A percentile compares a stretch with the other conserved stretches of the same genome.
These are phyloP conservation scores for Zalaria sp. DNA, from an alignment of 2,329 filamentous ascomycete species.

Conservation along the genomic window DNA sequence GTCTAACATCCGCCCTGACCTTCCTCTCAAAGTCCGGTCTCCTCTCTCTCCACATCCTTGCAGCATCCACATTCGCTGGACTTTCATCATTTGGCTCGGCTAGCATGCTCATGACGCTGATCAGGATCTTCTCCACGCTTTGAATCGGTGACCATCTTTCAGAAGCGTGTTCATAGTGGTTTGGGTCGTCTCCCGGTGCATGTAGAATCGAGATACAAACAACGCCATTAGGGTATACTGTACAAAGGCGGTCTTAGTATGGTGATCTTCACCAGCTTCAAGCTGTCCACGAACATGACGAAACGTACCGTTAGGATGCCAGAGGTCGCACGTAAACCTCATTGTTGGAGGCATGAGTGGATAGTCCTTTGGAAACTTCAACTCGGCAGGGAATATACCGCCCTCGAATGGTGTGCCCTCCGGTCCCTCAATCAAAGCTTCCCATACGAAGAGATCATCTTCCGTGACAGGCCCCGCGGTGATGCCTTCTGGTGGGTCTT, in stretches of 20 bases:
- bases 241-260: background rate
- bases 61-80: constrained; percentile 89
- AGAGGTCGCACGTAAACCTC: constrained; percentile 88
- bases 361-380: constrained; percentile 92
- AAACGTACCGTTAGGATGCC: constrained; percentile 78
- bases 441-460: constrained; percentile 93
- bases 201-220: constrained; percentile 99
- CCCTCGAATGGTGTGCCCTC: constrained; percentile 94
- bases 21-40: constrained; percentile 72
- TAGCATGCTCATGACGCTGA: constrained; percentile 96
- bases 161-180: constrained; percentile 92
- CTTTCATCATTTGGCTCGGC: constrained; percentile 95
- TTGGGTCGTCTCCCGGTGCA: constrained; percentile 89
- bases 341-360: constrained; percentile 92
- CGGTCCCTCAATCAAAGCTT: constrained; percentile 88
- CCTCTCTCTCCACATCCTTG: constrained; percentile 87
- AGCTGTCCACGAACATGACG: too few relatives aligned
- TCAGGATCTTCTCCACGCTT: constrained; percentile 92
- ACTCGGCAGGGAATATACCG: constrained; percentile 85
- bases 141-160: constrained; percentile 96
- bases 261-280: background rate
- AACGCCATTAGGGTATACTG: constrained; percentile 80
- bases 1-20: constrained; percentile 70
- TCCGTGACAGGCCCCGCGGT: constrained; percentile 85
- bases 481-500: constrained; percentile 94